phyloP scores from a whole-genome alignment of 2,329 filamentous ascomycete species.

The Fusarium udum region DNA sequence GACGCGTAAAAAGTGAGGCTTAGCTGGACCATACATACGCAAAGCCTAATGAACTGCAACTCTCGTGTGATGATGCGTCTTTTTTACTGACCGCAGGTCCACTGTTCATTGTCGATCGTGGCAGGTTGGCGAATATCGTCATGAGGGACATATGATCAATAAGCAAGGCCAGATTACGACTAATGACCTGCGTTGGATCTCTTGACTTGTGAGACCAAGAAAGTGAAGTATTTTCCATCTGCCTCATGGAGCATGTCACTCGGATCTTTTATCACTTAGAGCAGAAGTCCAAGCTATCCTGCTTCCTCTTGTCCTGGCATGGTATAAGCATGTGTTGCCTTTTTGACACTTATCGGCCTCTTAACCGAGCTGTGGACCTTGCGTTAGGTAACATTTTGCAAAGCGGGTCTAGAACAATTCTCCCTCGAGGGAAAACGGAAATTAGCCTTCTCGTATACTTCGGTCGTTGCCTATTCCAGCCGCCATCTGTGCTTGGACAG shows the following conservation, averaged over 20 bases:
- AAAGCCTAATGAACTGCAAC: rapidly evolving
- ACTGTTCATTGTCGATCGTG: background rate
- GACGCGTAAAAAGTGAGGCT: background rate
- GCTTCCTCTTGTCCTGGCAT: background rate
- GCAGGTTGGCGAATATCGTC: background rate
- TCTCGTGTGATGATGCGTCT: background rate
- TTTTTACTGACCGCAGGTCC: background rate
- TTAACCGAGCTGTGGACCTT: background rate
- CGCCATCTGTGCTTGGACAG: background rate
- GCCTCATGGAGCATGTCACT: no score
- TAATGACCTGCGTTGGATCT: background rate
- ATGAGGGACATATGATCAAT: background rate
- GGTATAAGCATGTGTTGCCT: background rate
- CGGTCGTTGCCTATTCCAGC: background rate
- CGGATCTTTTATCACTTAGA: background rate
- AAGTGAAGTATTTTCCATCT: background rate
- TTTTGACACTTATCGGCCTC: background rate
- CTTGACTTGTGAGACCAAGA: background rate
- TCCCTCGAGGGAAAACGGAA: background rate
- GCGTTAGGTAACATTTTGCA: background rate
- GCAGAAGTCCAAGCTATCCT: rapidly evolving
- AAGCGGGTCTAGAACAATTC: background rate
- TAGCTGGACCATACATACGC: background rate
- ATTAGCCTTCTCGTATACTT: background rate
- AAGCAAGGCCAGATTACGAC: background rate